Conservation (phyloP, 23 red algal genomes). For the Gracilaria gracilis region DNA sequence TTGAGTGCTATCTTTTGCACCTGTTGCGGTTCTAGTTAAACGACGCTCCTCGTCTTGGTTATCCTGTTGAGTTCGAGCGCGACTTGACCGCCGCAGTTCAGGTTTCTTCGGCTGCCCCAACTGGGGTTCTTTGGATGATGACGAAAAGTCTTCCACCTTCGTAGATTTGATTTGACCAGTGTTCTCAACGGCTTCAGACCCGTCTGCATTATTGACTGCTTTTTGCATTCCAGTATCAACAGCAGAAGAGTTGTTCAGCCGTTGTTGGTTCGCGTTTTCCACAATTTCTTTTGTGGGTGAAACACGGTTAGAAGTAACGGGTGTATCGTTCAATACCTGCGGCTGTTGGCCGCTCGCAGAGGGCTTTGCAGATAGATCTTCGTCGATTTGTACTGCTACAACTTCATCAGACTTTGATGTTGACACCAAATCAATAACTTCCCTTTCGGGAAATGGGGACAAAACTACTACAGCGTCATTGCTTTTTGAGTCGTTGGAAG, state of each 20-base stretch:
- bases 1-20: conserved; percentile 25
- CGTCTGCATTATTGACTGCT: background rate
- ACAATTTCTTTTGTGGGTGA: background rate
- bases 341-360: background rate
- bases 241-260: background rate
- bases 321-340: background rate
- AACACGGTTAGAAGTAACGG: no score
- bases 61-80: background rate
- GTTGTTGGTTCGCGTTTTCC: background rate
- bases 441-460: background rate
- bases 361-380: background rate
- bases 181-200: background rate
- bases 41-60: conserved; percentile 44
- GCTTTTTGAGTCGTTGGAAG: background rate
- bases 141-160: background rate
- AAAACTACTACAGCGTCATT: background rate
- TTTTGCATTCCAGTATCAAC: background rate
- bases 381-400: background rate
- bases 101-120: conserved; percentile 14
- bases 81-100: conserved; percentile 19
- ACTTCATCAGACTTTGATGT: background rate
- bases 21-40: conserved; percentile 31
- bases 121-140: background rate
- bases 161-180: no score
- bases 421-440: conserved; percentile 31